Conservation (phyloP, 352 stramenopile species). For the Lagenidium giganteum region DNA sequence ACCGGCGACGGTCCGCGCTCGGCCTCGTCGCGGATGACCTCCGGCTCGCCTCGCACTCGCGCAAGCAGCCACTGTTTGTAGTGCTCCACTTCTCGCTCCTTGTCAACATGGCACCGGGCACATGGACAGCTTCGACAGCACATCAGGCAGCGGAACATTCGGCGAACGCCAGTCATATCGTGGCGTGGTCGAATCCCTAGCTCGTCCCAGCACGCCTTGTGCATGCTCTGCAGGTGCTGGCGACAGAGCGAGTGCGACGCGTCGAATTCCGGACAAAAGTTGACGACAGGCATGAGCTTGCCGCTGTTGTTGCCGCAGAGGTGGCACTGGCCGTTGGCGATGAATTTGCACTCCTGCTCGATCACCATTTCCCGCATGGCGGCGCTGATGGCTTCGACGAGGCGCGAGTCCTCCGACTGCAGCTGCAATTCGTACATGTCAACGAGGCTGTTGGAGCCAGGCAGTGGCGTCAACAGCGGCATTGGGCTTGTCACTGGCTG, state of each 20-base stretch:
- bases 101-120: constrained; percentile 35
- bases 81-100: constrained; percentile 17
- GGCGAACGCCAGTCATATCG: constrained; percentile 54
- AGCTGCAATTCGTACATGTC: constrained; percentile 16
- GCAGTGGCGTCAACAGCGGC: no score
- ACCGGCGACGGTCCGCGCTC: no score
- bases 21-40: no score
- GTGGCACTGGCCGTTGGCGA: constrained; percentile 52
- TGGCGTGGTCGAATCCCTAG: no score
- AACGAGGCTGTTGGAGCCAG: no score
- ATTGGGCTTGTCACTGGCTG: no score
- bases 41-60: constrained; percentile 1
- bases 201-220: constrained; percentile 45
- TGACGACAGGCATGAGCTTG: constrained; percentile 41
- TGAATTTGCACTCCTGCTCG: constrained; percentile 48
- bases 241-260: constrained; percentile 47
- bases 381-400: constrained; percentile 35
- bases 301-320: constrained; percentile 36
- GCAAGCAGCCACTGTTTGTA: constrained; percentile 35
- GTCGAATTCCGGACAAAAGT: constrained; percentile 50
- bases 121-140: constrained; percentile 58
- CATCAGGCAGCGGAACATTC: constrained; percentile 49
- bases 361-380: constrained; percentile 42
- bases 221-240: constrained; percentile 49
- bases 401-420: constrained; percentile 27